Evolutionary conservation across 495 filamentous ascomycete genomes (phyloP).

Genomic region (Talaromyces stipitatus): DNA sequence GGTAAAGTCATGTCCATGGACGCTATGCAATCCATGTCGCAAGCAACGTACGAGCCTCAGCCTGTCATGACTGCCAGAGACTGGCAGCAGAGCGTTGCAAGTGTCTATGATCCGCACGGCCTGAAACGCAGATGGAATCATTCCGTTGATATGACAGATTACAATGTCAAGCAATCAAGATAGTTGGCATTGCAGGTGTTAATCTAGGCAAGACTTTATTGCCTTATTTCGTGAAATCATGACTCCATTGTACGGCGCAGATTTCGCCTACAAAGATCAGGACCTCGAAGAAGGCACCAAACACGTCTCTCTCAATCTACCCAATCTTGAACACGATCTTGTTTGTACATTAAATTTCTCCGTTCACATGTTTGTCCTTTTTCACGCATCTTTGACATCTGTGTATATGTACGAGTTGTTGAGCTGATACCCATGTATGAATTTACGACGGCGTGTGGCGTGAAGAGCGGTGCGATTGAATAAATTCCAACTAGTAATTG

Average conservation of each 20-base stretch:
- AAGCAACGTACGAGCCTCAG: conserved; percentile 47
- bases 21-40: conserved; percentile 40
- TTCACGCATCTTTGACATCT: background rate
- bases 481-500: background rate
- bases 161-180: conserved; percentile 30
- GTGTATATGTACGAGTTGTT: conserved; percentile 3
- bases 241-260: background rate
- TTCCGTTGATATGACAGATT: conserved; percentile 26
- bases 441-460: background rate
- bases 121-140: conserved; percentile 67
- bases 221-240: no score
- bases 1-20: conserved; percentile 26
- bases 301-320: background rate
- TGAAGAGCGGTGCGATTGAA: background rate
- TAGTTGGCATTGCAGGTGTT: no score
- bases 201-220: no score
- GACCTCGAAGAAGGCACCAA: background rate
- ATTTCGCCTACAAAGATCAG: conserved; percentile 1
- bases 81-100: conserved; percentile 95
- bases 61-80: conserved; percentile 79
- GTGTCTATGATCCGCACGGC: conserved; percentile 68
- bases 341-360: conserved; percentile 4
- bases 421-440: conserved; percentile 2
- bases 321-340: background rate
- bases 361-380: background rate